Base-by-base conservation (phyloP, 225 moss, liverwort and hornwort species). In the Climacium dendroides region DNA sequence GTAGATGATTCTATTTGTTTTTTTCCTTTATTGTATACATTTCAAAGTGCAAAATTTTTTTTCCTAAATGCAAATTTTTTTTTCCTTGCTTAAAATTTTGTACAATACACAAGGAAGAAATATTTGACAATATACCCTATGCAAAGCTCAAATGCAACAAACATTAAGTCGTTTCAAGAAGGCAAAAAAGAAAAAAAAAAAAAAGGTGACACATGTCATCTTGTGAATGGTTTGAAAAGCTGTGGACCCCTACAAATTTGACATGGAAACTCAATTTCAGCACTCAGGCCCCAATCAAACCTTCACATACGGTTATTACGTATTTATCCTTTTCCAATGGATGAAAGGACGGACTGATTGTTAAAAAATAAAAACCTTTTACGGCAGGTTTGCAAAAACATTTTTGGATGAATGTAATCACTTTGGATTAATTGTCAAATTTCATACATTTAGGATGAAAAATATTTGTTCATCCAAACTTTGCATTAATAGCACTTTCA, bases 321-420 rank as follows among this genome's bases (percentile, higher is more conserved):
- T 74, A 32, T 12, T 16, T 13, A 20, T 22, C 75, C 74, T 13
- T 52, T 52, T 0, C 35, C 14, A 52, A 35, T 23, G 20, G 8
- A 52, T 15, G 23, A 53, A 53, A 75, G 22, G 8, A 22, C 9
- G 35, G 11, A 5, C 47, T 8, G 47, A 52, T 7, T 52, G n/a
- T n/a, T n/a, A n/a, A n/a, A n/a, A n/a, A n/a, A n/a, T n/a, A n/a
- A n/a, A 48, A 30, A 30, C 6, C 19, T 11, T 47, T 15, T 6
- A 45, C 28, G 0, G 1, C 3, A 8, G 45, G 45, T 72, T 45
- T 0, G 0, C 2, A 9, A 72, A 2, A 62, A 62, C 15, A 24
- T 6, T 45, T 17, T 28, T 1, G 6, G 16, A 29, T 45, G 28
- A 45, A 45, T 28, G 45, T 28, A 72, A 9, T 72, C 72, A 28